Base-by-base conservation (phyloP, 106 monocot species). In the Platanthera guangdongensis region DNA sequence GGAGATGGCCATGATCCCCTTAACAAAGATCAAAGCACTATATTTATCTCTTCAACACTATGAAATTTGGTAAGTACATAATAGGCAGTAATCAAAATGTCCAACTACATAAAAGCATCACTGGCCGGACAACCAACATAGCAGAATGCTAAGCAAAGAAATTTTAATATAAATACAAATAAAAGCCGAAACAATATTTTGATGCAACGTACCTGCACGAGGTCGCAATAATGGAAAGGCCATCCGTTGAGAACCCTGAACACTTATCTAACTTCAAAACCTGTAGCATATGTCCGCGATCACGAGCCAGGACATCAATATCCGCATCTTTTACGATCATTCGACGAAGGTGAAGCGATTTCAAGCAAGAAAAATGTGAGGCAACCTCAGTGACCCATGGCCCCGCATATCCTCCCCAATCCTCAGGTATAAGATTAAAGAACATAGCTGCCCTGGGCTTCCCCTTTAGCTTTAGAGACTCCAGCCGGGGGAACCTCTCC, bases 371-470 rank as follows among this genome's bases (percentile, higher is more conserved):
- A 68, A 97, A 88, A 6, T 77, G 30, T 5, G 73, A 69, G 0
- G 95, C 81, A 52, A 97, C 84, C 77, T 79, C 83, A 8, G 18
- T 68, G 51, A 97, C 32, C 96, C 96, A 97, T 28, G 96, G 94
- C 7, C 83, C 71, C 8, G 87, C 96, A 46, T 90, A 89, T 1
- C 96, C 96, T 3, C 96, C 96, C 96, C 96, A 97, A 74, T 91
- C 89, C 64, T 91, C 89, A n/a, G 96, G 89, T 53, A 97, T 94
- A 48, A 97, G 84, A 80, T 97, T 91, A 73, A 81, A 85, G 83
- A 91, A 97, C 96, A 97, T 97, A 45, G 96, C 85, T 3, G 96
- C 96, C 19, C 96, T 72, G 1, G 96, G 96, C 81, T 97, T 97
- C 12, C 91, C 93, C 80, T 97, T 97, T 78, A 97, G 79, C 78